phyloP scores from a whole-genome alignment of 2,329 filamentous ascomycete genomes.

The Mycosphaerella sp. region DNA sequence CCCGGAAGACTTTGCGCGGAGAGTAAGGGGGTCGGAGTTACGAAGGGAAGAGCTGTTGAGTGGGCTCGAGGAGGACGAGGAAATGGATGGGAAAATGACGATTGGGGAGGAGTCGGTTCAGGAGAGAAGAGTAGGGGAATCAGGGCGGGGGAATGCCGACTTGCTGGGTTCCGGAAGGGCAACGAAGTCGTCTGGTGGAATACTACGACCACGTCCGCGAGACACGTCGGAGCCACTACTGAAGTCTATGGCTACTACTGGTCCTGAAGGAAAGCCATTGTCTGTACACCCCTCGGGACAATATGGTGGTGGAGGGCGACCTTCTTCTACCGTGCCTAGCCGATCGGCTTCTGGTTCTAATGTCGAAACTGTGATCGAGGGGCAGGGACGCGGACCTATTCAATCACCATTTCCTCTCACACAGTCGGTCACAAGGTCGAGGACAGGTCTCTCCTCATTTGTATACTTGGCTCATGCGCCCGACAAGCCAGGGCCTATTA shows the following conservation, averaged over 20 bases:
- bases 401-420: not conserved
- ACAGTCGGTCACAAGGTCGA: not conserved
- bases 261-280: not conserved
- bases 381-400: not conserved
- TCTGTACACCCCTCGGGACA: not conserved
- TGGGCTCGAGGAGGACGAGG: too few relatives aligned
- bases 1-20: not conserved
- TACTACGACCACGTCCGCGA: too few relatives aligned
- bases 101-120: too few relatives aligned
- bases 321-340: too few relatives aligned
- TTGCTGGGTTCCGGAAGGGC: too few relatives aligned
- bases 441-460: not conserved
- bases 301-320: not conserved
- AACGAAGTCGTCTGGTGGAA: too few relatives aligned
- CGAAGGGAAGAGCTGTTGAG: not conserved
- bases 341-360: too few relatives aligned
- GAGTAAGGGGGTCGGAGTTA: not conserved
- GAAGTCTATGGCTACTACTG: not conserved
- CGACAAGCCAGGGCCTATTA: not conserved
- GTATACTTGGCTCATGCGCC: not conserved
- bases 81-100: too few relatives aligned
- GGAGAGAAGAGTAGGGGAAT: too few relatives aligned
- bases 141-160: too few relatives aligned
- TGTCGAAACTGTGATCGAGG: not conserved
- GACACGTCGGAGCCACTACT: not conserved